These are phyloP conservation scores for Kockiozyma suomiensis DNA, from an alignment of 805 yeast genomes.

Conservation along the genomic window DNA sequence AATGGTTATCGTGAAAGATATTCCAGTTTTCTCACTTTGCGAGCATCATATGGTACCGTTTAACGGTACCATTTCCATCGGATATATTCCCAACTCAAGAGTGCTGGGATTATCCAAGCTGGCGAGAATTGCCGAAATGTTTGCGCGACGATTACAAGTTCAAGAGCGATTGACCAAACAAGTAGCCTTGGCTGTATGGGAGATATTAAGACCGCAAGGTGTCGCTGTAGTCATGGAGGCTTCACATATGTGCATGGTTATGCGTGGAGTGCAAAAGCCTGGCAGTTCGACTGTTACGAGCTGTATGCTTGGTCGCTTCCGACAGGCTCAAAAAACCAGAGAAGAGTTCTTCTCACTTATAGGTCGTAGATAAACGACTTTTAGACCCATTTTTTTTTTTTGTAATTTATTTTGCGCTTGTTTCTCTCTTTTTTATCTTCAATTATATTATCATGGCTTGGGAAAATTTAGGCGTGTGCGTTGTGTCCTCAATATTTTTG, in stretches of 20 bases:
- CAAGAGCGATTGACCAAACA: slow-evolving; percentile 97
- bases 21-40: slow-evolving; percentile 87
- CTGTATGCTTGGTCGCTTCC: slow-evolving; percentile 95
- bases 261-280: slow-evolving; percentile 94
- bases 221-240: slow-evolving; percentile 99
- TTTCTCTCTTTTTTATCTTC: not conserved
- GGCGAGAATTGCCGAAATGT: slow-evolving; percentile 97
- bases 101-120: slow-evolving; percentile 91
- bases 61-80: slow-evolving; percentile 95
- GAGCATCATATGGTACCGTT: slow-evolving; percentile 98
- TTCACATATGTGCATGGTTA: slow-evolving; percentile 98
- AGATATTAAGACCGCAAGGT: slow-evolving; percentile 89
- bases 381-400: not conserved
- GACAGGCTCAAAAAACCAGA: slow-evolving; percentile 91
- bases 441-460: not conserved
- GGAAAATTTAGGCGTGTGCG: not conserved
- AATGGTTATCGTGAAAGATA: slow-evolving; percentile 96
- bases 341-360: slow-evolving; percentile 89
- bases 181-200: slow-evolving; percentile 93
- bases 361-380: slow-evolving; percentile 15
- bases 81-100: slow-evolving; percentile 92
- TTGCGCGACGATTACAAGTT: slow-evolving; percentile 92
- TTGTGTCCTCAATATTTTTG: not conserved
- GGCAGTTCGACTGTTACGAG: slow-evolving; percentile 93
- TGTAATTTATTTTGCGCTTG: not conserved